Evolutionary conservation across 352 stramenopile genomes (phyloP).

Genomic region (Blastocystis sp.): DNA sequence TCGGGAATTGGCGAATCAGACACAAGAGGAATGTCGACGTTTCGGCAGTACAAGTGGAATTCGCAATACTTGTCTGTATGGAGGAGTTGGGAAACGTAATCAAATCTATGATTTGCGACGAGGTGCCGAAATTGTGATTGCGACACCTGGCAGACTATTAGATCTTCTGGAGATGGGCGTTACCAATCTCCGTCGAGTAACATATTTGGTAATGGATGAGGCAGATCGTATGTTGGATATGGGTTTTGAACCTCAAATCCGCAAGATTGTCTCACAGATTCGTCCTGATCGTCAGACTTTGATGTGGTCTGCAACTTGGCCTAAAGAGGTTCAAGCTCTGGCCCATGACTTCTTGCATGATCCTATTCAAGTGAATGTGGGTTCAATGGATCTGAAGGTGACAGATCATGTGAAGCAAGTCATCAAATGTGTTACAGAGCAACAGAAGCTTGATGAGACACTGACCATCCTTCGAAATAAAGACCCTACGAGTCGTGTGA

Average conservation of each 20-base stretch:
- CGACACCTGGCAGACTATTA: constrained; percentile 89
- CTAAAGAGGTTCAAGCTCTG: constrained; percentile 89
- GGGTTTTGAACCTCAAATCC: constrained; percentile 84
- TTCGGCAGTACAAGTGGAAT: constrained; percentile 92
- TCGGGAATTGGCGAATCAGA: constrained; percentile 94
- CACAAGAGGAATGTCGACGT: constrained; percentile 96
- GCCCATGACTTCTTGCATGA: constrained; percentile 92
- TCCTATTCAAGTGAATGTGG: constrained; percentile 87
- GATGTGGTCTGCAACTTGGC: constrained; percentile 97
- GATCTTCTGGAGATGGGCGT: constrained; percentile 90
- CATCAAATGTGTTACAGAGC: constrained; percentile 81
- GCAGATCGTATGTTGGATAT: constrained; percentile 91
- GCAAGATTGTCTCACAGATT: constrained; percentile 86
- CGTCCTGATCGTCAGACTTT: constrained; percentile 92
- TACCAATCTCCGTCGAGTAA: constrained; percentile 89
- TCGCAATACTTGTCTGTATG: constrained; percentile 98
- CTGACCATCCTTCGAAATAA: constrained; percentile 74
- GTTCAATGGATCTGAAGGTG: constrained; percentile 86
- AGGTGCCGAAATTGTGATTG: constrained; percentile 82
- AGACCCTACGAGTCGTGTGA: constrained; percentile 82
- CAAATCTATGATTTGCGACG: constrained; percentile 76
- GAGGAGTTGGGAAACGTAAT: constrained; percentile 86
- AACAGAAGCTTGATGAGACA: constrained; percentile 72
- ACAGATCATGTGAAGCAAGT: constrained; percentile 97
- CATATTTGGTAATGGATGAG: constrained; percentile 96